Evolutionary conservation across 352 stramenopile genomes (phyloP).

Genomic region (Vaucheria bursata): DNA sequence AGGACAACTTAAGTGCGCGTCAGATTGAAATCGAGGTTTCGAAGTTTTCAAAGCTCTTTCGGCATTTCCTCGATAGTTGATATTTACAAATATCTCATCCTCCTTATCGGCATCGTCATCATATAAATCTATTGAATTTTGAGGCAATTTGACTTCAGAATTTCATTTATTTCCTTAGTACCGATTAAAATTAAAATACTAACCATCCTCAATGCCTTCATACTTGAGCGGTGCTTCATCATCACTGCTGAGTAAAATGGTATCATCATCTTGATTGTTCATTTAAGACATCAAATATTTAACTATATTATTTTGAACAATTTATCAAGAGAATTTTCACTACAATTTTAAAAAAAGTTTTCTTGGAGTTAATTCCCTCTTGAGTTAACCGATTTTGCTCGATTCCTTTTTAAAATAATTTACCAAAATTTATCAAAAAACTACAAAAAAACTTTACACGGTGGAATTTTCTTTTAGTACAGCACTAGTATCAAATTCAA

Average conservation of each 20-base stretch:
- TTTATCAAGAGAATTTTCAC: no score
- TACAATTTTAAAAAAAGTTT: no score
- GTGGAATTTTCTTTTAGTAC: no score
- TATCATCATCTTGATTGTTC: no score
- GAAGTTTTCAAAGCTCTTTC: conserved; percentile 14
- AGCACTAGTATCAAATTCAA: no score
- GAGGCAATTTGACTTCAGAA: background rate
- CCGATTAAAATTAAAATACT: background rate
- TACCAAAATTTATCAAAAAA: no score
- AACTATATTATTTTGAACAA: no score
- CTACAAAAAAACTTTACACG: no score
- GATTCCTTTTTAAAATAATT: no score
- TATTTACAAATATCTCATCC: conserved; percentile 24
- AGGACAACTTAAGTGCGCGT: conserved; percentile 44
- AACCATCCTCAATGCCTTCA: background rate
- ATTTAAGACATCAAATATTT: no score
- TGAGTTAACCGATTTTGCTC: no score
- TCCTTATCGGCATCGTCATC: conserved; percentile 27
- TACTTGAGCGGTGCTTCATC: background rate
- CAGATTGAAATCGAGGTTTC: conserved; percentile 10
- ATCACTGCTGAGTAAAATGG: background rate
- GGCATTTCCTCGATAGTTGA: background rate
- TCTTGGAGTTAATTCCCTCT: no score
- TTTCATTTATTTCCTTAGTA: background rate
- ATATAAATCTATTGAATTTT: conserved; percentile 13